phyloP scores from a whole-genome alignment of 371 early-diverging fungal genomes.

The Rhizopus microsporus region DNA sequence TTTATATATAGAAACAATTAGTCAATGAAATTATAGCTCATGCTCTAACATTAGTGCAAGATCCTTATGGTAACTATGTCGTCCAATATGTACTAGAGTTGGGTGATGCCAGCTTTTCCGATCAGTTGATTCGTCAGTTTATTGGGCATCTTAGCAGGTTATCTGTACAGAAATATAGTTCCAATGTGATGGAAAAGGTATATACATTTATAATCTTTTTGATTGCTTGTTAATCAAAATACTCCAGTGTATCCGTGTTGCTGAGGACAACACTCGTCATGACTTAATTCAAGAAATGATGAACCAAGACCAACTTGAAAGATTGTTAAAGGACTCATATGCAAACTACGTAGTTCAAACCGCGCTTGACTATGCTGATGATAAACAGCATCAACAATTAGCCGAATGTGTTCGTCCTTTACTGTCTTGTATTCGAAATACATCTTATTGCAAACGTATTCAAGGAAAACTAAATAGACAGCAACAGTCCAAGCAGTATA shows the following conservation, averaged over 20 bases:
- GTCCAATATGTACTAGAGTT: conserved; percentile 95
- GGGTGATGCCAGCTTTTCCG: conserved; percentile 65
- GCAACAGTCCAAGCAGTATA: conserved; percentile 26
- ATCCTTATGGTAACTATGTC: conserved; percentile 98
- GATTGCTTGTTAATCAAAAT: not conserved
- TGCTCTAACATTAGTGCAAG: conserved; percentile 82
- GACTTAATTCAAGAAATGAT: conserved; percentile 76
- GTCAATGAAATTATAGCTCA: conserved; percentile 76
- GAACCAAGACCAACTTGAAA: conserved; percentile 66
- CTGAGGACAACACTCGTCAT: conserved; percentile 69
- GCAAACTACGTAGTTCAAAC: conserved; percentile 96
- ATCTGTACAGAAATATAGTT: conserved; percentile 90
- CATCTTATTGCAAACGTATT: conserved; percentile 88
- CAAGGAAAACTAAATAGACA: conserved; percentile 77
- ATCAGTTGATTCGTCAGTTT: conserved; percentile 76
- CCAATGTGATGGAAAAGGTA: conserved; percentile 91
- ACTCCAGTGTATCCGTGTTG: conserved; percentile 76
- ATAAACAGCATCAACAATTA: conserved; percentile 66
- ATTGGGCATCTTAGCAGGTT: conserved; percentile 71
- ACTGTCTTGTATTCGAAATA: conserved; percentile 79
- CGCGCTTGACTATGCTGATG: conserved; percentile 81
- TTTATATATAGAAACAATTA: conserved; percentile 55
- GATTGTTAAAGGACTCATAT: conserved; percentile 81
- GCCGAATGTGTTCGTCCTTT: conserved; percentile 79
- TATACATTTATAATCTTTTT: not conserved